Conservation (phyloP, 2,329 filamentous ascomycete genomes). For the Fusarium austroafricanum region DNA sequence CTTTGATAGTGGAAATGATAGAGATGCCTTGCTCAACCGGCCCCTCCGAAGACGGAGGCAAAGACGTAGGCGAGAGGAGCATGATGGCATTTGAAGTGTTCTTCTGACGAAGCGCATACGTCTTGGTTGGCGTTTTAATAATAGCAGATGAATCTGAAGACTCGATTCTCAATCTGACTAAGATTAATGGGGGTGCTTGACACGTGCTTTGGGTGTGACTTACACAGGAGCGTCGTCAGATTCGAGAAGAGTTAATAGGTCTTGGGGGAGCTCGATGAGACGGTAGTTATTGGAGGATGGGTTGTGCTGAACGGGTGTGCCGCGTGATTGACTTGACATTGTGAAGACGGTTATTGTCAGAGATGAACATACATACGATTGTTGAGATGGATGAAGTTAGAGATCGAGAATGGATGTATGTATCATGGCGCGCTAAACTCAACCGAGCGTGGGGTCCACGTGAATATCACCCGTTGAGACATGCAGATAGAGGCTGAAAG, state of each 20-base stretch:
- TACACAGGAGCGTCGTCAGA: slow-evolving; percentile 65
- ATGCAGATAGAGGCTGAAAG: not conserved
- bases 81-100: slow-evolving; percentile 76
- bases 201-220: slow-evolving; percentile 42
- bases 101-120: slow-evolving; percentile 72
- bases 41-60: slow-evolving; percentile 1
- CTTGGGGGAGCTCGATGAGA: slow-evolving; percentile 71
- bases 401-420: not conserved
- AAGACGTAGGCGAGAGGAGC: slow-evolving; percentile 54
- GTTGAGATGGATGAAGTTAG: not conserved
- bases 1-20: slow-evolving; percentile 67
- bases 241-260: slow-evolving; percentile 67
- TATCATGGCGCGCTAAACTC: slow-evolving; percentile 10
- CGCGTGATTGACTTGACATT: slow-evolving; percentile 62
- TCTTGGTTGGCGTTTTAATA: slow-evolving; percentile 63
- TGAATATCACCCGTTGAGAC: slow-evolving; percentile 1
- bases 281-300: slow-evolving; percentile 65
- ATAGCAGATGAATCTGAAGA: slow-evolving; percentile 63
- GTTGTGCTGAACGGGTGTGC: slow-evolving; percentile 63
- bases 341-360: not conserved
- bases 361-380: not conserved
- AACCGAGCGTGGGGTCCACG: slow-evolving; percentile 17
- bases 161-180: slow-evolving; percentile 59
- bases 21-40: slow-evolving; percentile 54
- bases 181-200: not conserved